phyloP scores from a whole-genome alignment of 345 rosid species.

The Corchorus capsularis region DNA sequence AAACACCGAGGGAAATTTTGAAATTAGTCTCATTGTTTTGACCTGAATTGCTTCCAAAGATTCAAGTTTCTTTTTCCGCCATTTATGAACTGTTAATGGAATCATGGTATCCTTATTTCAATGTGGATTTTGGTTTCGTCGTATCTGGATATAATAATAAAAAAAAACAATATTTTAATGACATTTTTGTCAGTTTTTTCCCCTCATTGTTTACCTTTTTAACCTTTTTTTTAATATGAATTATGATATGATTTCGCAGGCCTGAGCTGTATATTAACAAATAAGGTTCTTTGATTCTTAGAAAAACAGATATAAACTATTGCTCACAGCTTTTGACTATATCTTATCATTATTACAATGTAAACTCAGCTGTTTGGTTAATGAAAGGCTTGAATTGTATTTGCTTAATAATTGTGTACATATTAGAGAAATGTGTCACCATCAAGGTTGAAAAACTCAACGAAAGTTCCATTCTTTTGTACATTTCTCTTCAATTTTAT shows the following conservation, averaged over 20 bases:
- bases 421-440: not conserved
- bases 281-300: not conserved
- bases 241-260: not conserved
- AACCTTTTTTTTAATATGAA: not conserved
- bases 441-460: no score
- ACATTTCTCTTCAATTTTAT: no score
- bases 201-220: not conserved
- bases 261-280: conserved; percentile 6
- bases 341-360: not conserved
- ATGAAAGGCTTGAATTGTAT: not conserved
- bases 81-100: not conserved
- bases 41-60: not conserved
- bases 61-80: not conserved
- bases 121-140: not conserved
- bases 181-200: not conserved
- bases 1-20: not conserved
- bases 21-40: not conserved
- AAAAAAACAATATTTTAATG: not conserved
- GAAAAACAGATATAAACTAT: not conserved
- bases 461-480: no score
- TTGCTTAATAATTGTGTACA: not conserved
- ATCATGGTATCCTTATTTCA: not conserved
- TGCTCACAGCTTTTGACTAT: not conserved
- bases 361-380: not conserved
- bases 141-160: not conserved